Evolutionary conservation across 306 rosid species (phyloP), one percentile per base, ranked within the genome.

Genomic region (Cucumis cinereus): DNA sequence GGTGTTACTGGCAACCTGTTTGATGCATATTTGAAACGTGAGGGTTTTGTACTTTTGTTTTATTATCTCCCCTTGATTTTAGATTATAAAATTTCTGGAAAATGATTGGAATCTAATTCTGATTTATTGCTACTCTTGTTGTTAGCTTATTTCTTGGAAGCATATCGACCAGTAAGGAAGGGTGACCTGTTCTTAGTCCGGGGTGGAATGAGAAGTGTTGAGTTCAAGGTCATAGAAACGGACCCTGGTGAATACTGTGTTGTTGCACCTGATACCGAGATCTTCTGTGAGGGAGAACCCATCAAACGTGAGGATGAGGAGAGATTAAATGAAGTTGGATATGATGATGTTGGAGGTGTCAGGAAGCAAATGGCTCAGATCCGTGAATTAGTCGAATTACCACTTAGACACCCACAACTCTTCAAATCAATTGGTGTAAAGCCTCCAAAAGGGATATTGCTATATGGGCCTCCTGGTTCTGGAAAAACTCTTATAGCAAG

Each of bases 281-380:
- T 89, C 53, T 89, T 87, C 81, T 87, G 91, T 63, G 93, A 87
- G 54, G 91, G 91, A 67, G 89, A 89, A 36, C 91, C 93, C 10
- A 50, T 89, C 75, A 87, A 84, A 79, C 86, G 85, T 17, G 93
- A 89, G 55, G 93, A 89, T 70, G 93, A 89, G 81, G 91, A 87
- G 78, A 87, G 77, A 76, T 66, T 89, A 50, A 84, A 89, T 53
- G 91, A 87, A 74, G 79, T 85, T 35, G 89, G 93, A 45, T 87
- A 89, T 79, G 90, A 89, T 87, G 89, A 86, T 82, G 90, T 85
- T 81, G 94, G 94, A 54, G 94, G 91, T 76, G 94, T 90, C 56
- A 83, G 92, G 84, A 90, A 87, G 78, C 95, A 87, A 79, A 90
- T 90, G 95, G 91, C 92, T 73, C 91, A 89, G 78, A 89, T 89